Evolutionary conservation across 306 rosid species (phyloP).

Genomic region (Castanopsis chinensis): DNA sequence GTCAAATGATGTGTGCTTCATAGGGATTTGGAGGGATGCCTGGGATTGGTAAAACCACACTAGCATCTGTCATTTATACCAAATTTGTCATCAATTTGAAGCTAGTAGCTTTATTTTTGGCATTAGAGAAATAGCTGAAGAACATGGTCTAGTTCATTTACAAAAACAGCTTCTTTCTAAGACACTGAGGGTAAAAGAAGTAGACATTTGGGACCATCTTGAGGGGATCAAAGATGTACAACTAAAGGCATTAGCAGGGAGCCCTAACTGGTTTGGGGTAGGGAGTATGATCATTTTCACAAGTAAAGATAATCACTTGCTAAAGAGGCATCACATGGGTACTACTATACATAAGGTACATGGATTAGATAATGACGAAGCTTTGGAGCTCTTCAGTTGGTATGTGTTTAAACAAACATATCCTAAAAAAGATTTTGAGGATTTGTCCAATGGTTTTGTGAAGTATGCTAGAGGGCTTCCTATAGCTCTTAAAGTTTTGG

Average conservation of each 20-base stretch:
- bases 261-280: neutral
- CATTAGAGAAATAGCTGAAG: slow-evolving; percentile 1
- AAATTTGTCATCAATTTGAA: neutral
- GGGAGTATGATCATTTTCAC: neutral
- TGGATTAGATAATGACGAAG: neutral
- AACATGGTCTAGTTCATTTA: neutral
- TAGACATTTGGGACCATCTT: accelerated
- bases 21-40: slow-evolving; percentile 32
- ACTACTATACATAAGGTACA: neutral
- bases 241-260: neutral
- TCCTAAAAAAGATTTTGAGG: neutral
- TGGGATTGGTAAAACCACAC: slow-evolving; percentile 12
- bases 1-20: neutral
- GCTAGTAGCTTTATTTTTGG: neutral
- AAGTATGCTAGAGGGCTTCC: slow-evolving; percentile 30
- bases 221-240: neutral
- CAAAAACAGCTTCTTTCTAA: neutral
- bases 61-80: neutral
- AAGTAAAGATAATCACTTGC: neutral
- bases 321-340: neutral
- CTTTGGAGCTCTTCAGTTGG: slow-evolving; percentile 20
- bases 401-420: neutral
- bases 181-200: accelerated
- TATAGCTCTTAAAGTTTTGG: no score
- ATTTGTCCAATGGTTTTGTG: slow-evolving; percentile 3